phyloP scores from a whole-genome alignment of 139 green algal genomes.

The Marvania coccoides region DNA sequence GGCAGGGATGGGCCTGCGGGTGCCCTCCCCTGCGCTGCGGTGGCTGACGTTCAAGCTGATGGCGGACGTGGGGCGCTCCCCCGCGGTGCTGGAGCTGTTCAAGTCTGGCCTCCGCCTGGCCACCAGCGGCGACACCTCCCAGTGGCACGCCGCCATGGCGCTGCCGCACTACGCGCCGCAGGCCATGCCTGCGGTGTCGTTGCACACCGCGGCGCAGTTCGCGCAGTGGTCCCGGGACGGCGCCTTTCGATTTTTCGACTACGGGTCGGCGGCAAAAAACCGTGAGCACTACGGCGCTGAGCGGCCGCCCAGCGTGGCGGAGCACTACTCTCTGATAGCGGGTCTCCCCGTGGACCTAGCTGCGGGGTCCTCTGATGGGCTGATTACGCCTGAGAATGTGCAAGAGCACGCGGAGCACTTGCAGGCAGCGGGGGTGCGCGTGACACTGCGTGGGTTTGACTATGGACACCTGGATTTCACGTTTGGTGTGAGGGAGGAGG shows the following conservation, averaged over 20 bases:
- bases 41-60: conserved; percentile 59
- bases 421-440: conserved; percentile 34
- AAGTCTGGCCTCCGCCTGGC: neutral
- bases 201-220: conserved; percentile 50
- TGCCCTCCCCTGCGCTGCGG: conserved; percentile 57
- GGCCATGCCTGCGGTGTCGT: conserved; percentile 79
- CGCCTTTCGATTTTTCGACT: conserved; percentile 81
- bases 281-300: conserved; percentile 48
- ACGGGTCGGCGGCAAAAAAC: conserved; percentile 58
- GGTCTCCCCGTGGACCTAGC: conserved; percentile 80
- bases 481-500: conserved; percentile 58
- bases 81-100: conserved; percentile 47
- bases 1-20: conserved; percentile 40
- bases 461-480: conserved; percentile 86
- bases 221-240: conserved; percentile 26
- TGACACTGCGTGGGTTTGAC: conserved; percentile 1
- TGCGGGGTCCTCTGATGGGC: conserved; percentile 61
- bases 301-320: conserved; percentile 59
- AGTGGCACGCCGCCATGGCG: conserved; percentile 76
- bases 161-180: conserved; percentile 82
- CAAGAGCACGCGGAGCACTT: conserved; percentile 53
- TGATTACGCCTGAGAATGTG: conserved; percentile 66
- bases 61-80: conserved; percentile 41
- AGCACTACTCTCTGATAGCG: conserved; percentile 61
- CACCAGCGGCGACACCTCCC: conserved; percentile 57